A percentile compares a stretch with the other conserved stretches of the same genome.
Evolutionary conservation across 1,139 yeast species (phyloP).

Genomic region (Torulaspora globosa): DNA sequence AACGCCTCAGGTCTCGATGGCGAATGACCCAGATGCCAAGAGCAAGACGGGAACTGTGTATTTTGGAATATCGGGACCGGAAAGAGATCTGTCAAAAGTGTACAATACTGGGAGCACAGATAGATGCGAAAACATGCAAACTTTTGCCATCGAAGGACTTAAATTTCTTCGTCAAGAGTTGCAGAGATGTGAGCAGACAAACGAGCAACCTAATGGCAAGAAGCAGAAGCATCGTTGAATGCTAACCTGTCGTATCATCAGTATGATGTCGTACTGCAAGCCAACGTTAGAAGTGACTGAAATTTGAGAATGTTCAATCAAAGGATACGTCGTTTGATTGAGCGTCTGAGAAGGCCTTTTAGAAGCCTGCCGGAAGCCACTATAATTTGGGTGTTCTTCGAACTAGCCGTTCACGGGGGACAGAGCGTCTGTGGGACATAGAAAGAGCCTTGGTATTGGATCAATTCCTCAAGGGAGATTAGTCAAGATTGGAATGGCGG

Average conservation of each 20-base stretch:
- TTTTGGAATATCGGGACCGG: slow-evolving; percentile 68
- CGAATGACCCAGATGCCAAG: slow-evolving; percentile 17
- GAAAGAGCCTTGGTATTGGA: not conserved
- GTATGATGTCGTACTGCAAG: no score
- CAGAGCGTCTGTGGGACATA: not conserved
- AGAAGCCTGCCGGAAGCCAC: not conserved
- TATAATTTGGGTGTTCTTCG: no score
- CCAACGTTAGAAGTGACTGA: slow-evolving; percentile 4
- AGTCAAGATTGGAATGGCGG: slow-evolving; percentile 1
- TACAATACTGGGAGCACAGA: slow-evolving; percentile 46
- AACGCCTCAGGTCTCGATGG: slow-evolving; percentile 37
- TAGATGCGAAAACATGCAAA: slow-evolving; percentile 65
- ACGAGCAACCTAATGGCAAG: slow-evolving; percentile 25
- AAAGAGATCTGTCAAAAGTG: slow-evolving; percentile 50
- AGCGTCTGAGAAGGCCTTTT: not conserved
- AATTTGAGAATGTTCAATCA: not conserved
- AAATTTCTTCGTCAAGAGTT: slow-evolving; percentile 50
- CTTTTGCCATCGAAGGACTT: slow-evolving; percentile 66
- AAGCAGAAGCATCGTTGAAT: slow-evolving; percentile 12
- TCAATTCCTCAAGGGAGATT: no score
- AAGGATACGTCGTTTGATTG: not conserved
- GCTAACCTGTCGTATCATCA: no score
- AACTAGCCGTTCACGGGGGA: not conserved
- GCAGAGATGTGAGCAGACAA: slow-evolving; percentile 18
- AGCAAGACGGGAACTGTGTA: slow-evolving; percentile 54